Base-by-base conservation (phyloP, 1,139 yeast genomes). In the Geotrichum aggregatum region DNA sequence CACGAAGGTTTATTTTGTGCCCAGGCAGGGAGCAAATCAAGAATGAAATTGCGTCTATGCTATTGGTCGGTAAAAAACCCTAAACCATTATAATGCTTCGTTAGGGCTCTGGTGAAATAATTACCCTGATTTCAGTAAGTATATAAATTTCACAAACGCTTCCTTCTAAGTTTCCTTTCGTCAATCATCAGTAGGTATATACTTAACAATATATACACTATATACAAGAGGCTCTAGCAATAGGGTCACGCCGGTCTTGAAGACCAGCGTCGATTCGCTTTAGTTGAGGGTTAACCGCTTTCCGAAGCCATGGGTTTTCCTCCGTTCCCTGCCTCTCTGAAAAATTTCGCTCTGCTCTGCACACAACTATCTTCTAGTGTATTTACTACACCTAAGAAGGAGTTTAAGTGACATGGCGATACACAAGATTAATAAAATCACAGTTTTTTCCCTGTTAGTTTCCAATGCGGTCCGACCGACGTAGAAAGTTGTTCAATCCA, bases 291-390 rank as follows among this genome's bases (percentile, higher is more conserved):
- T 35, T 42, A 28, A 24, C 47, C 44, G 28, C 18, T 41, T 31
- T 28, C 14, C 30, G 30, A n/a, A 24, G 13, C 40, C 43, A 41
- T 39, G 39, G 51, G 28, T 24, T 34, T 40, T 48, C 51, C 39
- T 48, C 51, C 51, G 51, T 48, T 48, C 51, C 51, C 51, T 48
- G 51, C 51, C 51, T 48, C 51, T 39, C 30, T 48, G 51, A 48
- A 21, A 7, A 36, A 48, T 18, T 24, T 24, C 51, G 51, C 42
- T 48, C 42, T 48, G 51, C 51, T 30, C 47, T 35, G 18, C 18
- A 42, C 16, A 48, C 35, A 46, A 48, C 38, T 48, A 46, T 48
- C 51, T 48, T 48, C 35, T 28, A 35, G 24, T 14, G 28, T 24
- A n/a, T 41, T 14, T 41, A 5, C 3, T 8, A 41, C 28, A 3